Evolutionary conservation across 371 early-diverging fungal genomes (phyloP).

Genomic region (Mucor plumbeus): DNA sequence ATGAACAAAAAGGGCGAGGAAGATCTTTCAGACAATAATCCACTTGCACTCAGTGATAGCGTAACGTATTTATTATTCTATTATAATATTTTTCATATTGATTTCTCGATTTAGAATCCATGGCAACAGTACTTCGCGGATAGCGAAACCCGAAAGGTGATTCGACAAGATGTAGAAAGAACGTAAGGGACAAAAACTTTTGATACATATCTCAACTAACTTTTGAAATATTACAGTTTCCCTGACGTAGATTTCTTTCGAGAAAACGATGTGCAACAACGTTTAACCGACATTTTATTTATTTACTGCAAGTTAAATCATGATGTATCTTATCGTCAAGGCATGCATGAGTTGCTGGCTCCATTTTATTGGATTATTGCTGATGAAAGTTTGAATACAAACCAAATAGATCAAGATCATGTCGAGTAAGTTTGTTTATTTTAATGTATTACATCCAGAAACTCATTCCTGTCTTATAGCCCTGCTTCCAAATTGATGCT

Average conservation of each 20-base stretch:
- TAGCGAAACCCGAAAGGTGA: conserved; percentile 81
- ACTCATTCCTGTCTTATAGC: conserved; percentile 19
- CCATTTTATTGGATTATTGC: conserved; percentile 81
- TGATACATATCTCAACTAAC: neutral
- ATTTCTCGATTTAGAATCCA: conserved; percentile 67
- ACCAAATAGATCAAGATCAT: conserved; percentile 5
- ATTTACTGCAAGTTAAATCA: conserved; percentile 89
- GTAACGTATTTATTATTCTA: conserved; percentile 38
- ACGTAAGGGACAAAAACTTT: conserved; percentile 61
- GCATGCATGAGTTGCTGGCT: conserved; percentile 96
- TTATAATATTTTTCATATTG: neutral
- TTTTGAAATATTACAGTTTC: conserved; percentile 56
- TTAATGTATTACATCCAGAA: no score
- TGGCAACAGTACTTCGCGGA: conserved; percentile 93
- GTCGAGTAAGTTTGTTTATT: conserved; percentile 14
- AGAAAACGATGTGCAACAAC: conserved; percentile 63
- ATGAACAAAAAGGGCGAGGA: conserved; percentile 42
- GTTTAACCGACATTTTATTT: conserved; percentile 84
- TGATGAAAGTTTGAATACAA: conserved; percentile 53
- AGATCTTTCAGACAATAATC: conserved; percentile 78
- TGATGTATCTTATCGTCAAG: conserved; percentile 92
- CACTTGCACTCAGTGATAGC: conserved; percentile 81
- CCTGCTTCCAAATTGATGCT: conserved; percentile 37
- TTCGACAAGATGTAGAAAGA: conserved; percentile 90
- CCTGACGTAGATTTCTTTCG: conserved; percentile 89